Percentiles rank a stretch among this genome's conserved stretches.
Evolutionary conservation across 148 eudicot species (phyloP).

Genomic region (Hydrangea macrophylla): DNA sequence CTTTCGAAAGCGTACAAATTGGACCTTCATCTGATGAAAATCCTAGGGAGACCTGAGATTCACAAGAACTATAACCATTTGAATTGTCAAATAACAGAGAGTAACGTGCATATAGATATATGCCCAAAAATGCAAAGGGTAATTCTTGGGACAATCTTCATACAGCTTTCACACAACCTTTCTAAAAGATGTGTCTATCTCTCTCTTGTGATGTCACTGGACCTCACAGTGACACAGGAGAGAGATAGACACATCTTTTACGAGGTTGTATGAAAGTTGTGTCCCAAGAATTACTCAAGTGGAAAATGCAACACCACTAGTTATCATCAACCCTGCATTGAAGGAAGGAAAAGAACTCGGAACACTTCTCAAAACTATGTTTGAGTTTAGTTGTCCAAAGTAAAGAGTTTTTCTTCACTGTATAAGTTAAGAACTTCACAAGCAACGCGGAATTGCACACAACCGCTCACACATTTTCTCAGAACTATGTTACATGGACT

Average conservation of each 20-base stretch:
- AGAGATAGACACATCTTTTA: no score
- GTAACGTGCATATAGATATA: neutral
- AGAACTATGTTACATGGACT: no score
- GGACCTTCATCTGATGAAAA: conserved; percentile 54
- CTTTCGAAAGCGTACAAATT: conserved; percentile 36
- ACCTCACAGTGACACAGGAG: no score
- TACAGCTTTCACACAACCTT: no score
- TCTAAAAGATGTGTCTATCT: no score
- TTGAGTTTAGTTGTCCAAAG: neutral
- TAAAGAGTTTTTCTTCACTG: neutral
- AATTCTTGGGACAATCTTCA: no score
- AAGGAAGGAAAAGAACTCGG: neutral
- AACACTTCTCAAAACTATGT: neutral
- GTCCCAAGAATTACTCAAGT: no score
- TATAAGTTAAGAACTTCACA: neutral
- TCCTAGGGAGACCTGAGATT: conserved; percentile 72
- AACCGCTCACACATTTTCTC: conserved; percentile 5
- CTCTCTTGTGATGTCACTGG: no score
- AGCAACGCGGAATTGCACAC: no score
- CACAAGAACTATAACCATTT: conserved; percentile 15
- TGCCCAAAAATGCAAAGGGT: neutral
- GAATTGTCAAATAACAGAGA: conserved; percentile 3
- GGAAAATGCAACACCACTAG: neutral
- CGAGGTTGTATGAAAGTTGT: no score
- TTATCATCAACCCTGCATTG: neutral